Evolutionary conservation across 306 rosid genomes (phyloP).

Genomic region (Psophocarpus tetragonolobus): DNA sequence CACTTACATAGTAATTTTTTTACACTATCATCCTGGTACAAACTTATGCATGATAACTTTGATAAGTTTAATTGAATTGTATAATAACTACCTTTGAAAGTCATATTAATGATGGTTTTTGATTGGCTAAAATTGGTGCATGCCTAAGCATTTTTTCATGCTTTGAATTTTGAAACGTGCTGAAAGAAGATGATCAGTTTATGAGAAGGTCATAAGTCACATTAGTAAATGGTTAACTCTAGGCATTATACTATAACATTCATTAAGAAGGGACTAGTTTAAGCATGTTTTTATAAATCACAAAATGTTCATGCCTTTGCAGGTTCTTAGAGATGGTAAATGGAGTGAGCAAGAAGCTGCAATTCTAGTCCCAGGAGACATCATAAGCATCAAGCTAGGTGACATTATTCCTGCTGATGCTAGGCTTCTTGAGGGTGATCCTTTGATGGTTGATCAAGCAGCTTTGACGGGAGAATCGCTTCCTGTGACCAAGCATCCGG

Average conservation of each 20-base stretch:
- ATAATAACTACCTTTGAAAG: background rate
- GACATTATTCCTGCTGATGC: constrained; percentile 98
- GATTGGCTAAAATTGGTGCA: background rate
- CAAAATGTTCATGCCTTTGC: background rate
- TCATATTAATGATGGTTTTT: background rate
- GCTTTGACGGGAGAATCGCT: constrained; percentile 98
- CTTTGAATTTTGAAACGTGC: background rate
- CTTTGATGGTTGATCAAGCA: constrained; percentile 89
- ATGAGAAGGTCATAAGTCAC: background rate
- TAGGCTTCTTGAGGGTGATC: constrained; percentile 98
- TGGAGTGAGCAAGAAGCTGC: constrained; percentile 95
- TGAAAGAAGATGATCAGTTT: background rate
- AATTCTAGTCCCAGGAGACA: constrained; percentile 93
- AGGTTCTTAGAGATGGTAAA: constrained; percentile 98
- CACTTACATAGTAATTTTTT: background rate
- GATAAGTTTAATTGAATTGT: background rate
- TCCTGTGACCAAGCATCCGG: constrained; percentile 86
- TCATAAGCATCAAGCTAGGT: constrained; percentile 87
- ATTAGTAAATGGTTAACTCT: background rate
- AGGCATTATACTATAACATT: background rate
- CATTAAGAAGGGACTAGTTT: background rate
- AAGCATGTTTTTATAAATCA: constrained; percentile 7
- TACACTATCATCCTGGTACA: background rate
- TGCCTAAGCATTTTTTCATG: background rate
- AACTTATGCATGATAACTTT: background rate